Percentiles rank a stretch among this genome's conserved stretches.
Conservation (phyloP, 202 grass and related monocot species). For the Zoysia matrella region DNA sequence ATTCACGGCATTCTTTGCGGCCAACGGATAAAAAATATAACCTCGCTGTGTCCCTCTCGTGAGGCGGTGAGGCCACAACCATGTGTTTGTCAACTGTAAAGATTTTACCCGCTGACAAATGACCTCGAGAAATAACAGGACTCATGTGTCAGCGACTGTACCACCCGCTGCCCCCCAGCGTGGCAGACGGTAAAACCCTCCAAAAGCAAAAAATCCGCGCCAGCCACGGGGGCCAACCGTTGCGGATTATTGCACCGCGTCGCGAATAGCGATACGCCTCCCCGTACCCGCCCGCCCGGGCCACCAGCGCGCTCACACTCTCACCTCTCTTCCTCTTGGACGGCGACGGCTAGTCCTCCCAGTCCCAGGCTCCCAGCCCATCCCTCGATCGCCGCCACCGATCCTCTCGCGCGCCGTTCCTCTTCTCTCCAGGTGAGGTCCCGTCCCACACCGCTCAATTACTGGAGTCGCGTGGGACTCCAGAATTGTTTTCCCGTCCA, state of each 20-base stretch:
- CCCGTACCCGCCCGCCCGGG: background rate
- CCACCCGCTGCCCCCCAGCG: background rate
- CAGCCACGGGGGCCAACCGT: conserved; percentile 57
- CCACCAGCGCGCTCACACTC: background rate
- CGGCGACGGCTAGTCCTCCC: conserved; percentile 17
- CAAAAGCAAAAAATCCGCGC: background rate
- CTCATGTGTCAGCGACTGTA: background rate
- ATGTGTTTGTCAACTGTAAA: background rate
- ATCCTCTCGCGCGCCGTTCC: background rate
- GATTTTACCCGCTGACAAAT: background rate
- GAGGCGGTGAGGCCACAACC: background rate
- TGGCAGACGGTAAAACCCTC: background rate
- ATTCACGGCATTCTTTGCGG: too few relatives aligned
- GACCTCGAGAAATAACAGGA: accelerated
- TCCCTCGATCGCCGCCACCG: background rate
- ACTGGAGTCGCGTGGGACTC: background rate
- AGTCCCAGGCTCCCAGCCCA: too few relatives aligned
- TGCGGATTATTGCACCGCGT: conserved; percentile 21
- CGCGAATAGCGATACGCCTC: conserved; percentile 27
- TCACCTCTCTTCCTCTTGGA: background rate
- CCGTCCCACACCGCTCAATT: background rate
- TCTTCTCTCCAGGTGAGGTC: background rate
- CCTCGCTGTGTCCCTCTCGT: background rate
- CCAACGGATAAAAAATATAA: background rate
- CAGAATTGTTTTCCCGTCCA: background rate